These are phyloP conservation scores for Xylariomycetidae sp. DNA, from an alignment of 2,329 filamentous ascomycete genomes.

Conservation along the genomic window DNA sequence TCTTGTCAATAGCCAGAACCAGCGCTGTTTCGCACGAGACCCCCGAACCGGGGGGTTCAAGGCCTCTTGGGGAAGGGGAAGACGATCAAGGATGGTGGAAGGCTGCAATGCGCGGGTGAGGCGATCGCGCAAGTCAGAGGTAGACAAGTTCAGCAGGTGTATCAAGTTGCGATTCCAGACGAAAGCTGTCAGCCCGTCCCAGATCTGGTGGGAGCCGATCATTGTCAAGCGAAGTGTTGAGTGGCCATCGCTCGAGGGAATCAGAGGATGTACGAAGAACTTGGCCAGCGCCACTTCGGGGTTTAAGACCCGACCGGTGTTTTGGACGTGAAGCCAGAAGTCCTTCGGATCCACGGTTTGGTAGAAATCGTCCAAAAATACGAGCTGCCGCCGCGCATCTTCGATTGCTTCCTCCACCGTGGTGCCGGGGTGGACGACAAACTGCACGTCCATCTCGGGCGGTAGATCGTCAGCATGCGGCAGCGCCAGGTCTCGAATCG, in stretches of 20 bases:
- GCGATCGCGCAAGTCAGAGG: conserved; percentile 7
- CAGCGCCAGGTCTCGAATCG: too few relatives aligned
- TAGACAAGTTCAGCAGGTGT: conserved; percentile 13
- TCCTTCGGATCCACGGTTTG: conserved; percentile 11
- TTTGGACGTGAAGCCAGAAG: conserved; percentile 16
- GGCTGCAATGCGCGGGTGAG: conserved; percentile 9
- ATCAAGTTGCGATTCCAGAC: conserved; percentile 16
- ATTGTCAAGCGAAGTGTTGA: conserved; percentile 14
- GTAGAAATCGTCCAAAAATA: too few relatives aligned
- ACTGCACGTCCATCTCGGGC: too few relatives aligned
- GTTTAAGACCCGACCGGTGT: conserved; percentile 14
- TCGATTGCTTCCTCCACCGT: conserved; percentile 8
- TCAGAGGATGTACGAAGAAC: conserved; percentile 13
- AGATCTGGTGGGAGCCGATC: conserved; percentile 18
- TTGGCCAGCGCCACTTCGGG: conserved; percentile 12
- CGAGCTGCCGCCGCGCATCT: conserved; percentile 7
- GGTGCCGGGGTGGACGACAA: too few relatives aligned
- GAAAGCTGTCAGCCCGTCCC: conserved; percentile 15
- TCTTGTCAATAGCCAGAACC: conserved; percentile 22
- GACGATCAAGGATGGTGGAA: conserved; percentile 8
- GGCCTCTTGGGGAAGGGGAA: conserved; percentile 20
- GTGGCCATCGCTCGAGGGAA: conserved; percentile 2
- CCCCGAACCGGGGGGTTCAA: conserved; percentile 14
- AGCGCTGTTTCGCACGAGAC: conserved; percentile 14
- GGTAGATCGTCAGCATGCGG: too few relatives aligned